phyloP scores from a whole-genome alignment of 805 yeast genomes.

The Sugiyamaella valdiviana region DNA sequence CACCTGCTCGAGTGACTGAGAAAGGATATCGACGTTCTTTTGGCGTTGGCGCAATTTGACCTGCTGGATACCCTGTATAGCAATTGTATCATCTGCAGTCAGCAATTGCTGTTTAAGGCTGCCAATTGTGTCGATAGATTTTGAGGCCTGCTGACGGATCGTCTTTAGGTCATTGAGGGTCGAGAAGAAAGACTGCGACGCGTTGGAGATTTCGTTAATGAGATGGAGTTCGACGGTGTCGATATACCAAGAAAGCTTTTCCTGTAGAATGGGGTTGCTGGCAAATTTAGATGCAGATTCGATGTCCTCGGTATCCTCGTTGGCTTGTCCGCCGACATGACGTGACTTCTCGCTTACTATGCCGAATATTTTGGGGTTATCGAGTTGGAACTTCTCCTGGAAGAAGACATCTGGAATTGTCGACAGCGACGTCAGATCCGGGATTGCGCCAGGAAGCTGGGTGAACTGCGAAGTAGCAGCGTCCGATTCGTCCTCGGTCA shows the following conservation, averaged over 20 bases:
- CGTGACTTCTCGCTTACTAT: conserved; percentile 60
- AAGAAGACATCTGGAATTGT: conserved; percentile 67
- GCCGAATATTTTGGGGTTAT: conserved; percentile 80
- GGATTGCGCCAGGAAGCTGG: background rate
- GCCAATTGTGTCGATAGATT: conserved; percentile 44
- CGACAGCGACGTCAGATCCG: conserved; percentile 29
- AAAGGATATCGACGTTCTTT: conserved; percentile 57
- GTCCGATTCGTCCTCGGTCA: background rate
- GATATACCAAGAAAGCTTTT: conserved; percentile 70
- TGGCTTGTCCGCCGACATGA: conserved; percentile 24
- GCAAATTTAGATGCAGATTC: conserved; percentile 34
- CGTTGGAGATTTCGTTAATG: conserved; percentile 73
- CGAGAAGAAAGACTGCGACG: conserved; percentile 78
- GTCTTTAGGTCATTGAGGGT: conserved; percentile 73
- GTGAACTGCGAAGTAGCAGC: background rate
- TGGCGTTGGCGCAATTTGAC: conserved; percentile 44
- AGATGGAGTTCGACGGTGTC: conserved; percentile 80
- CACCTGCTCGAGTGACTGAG: conserved; percentile 54
- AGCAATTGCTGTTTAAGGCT: conserved; percentile 43
- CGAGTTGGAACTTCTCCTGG: conserved; percentile 64
- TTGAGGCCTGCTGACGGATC: conserved; percentile 45
- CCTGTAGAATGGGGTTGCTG: conserved; percentile 58
- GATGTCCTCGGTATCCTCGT: conserved; percentile 27
- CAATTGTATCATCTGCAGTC: conserved; percentile 43
- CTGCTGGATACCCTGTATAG: conserved; percentile 45